A percentile compares a stretch with the other conserved stretches of the same genome.
Evolutionary conservation across 176 grass and related monocot species (phyloP).

Genomic region (Chrysopogon serrulatus): DNA sequence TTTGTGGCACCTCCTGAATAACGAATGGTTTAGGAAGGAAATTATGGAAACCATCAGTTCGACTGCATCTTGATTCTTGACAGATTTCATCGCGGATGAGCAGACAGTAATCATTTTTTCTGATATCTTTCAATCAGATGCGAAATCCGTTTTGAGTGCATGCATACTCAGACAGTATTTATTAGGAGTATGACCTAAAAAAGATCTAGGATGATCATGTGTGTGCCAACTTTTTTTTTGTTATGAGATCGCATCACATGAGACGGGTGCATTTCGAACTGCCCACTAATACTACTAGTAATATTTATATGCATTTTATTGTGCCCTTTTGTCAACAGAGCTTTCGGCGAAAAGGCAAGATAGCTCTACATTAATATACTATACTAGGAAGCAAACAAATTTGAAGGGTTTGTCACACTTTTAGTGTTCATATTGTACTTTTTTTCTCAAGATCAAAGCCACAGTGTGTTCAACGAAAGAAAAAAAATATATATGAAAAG

Average conservation of each 20-base stretch:
- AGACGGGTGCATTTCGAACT: background rate
- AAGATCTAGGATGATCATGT: background rate
- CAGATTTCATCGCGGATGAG: background rate
- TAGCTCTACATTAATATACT: background rate
- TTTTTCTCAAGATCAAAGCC: background rate
- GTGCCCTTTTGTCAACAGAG: background rate
- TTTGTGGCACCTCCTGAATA: slow-evolving; percentile 2
- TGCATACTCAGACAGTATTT: background rate
- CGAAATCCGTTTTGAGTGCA: background rate
- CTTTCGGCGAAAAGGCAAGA: slow-evolving; percentile 1
- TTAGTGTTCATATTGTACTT: background rate
- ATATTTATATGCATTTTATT: background rate
- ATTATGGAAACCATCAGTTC: background rate
- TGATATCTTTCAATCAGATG: background rate
- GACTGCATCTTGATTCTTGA: slow-evolving; percentile 24
- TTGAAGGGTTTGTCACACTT: background rate
- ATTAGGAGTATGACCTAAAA: background rate
- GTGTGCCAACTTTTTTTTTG: background rate
- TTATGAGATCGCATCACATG: background rate
- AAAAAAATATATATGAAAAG: background rate
- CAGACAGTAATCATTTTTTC: background rate
- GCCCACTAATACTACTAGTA: too few species aligned
- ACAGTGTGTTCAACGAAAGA: background rate
- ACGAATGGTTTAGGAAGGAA: slow-evolving; percentile 3
- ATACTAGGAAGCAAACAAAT: background rate